phyloP scores from a whole-genome alignment of 495 filamentous ascomycete genomes.

The Aspergillus baeticus region DNA sequence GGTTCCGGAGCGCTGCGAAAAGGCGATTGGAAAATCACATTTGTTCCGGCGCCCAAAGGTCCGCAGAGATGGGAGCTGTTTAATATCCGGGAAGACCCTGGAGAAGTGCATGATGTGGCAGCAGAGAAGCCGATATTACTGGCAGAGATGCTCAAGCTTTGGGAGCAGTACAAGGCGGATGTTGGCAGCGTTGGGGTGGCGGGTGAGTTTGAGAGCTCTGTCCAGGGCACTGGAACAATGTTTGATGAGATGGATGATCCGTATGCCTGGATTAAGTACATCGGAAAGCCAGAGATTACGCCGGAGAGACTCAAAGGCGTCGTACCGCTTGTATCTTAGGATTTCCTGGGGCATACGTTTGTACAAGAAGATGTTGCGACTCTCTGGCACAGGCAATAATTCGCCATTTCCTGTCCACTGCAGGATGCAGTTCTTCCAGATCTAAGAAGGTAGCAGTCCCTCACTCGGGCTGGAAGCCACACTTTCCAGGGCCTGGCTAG shows the following conservation, averaged over 20 bases:
- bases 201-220: slow-evolving; percentile 64
- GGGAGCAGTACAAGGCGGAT: slow-evolving; percentile 53
- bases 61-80: slow-evolving; percentile 50
- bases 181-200: slow-evolving; percentile 49
- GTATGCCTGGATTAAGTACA: slow-evolving; percentile 65
- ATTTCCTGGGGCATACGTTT: too few relatives aligned
- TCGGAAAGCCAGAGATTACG: too few relatives aligned
- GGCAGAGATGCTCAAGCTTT: slow-evolving; percentile 46
- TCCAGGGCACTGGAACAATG: too few relatives aligned
- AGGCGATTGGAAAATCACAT: slow-evolving; percentile 50
- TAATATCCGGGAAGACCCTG: slow-evolving; percentile 40
- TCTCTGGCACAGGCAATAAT: too few relatives aligned
- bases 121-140: slow-evolving; percentile 58
- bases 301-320: too few relatives aligned
- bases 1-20: slow-evolving; percentile 44
- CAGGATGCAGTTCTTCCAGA: too few relatives aligned
- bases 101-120: slow-evolving; percentile 59
- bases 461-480: too few relatives aligned
- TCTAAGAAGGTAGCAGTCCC: too few relatives aligned
- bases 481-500: too few relatives aligned
- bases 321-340: too few relatives aligned
- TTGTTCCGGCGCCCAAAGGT: slow-evolving; percentile 48
- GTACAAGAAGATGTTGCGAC: too few relatives aligned
- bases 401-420: too few relatives aligned
- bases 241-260: slow-evolving; percentile 16